Evolutionary conservation across 140 eudicot genomes (phyloP).

Genomic region (Oenanthe javanica): DNA sequence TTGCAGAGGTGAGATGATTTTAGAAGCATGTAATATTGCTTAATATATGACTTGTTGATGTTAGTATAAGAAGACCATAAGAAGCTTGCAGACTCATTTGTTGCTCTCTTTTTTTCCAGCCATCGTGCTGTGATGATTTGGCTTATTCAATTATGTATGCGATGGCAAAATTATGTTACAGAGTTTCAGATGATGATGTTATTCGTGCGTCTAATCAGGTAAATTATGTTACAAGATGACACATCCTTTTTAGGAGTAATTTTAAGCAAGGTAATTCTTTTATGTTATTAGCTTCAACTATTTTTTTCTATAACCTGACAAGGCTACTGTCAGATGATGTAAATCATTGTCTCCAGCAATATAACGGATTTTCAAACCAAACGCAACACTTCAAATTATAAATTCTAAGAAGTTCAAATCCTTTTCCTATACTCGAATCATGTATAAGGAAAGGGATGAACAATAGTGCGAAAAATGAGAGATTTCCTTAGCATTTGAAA

Average conservation of each 20-base stretch:
- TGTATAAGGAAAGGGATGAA: no score
- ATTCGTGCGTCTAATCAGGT: constrained; percentile 89
- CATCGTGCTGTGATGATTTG: constrained; percentile 70
- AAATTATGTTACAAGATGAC: background rate
- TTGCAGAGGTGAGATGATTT: constrained; percentile 60
- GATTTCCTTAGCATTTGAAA: no score
- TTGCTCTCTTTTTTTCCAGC: constrained; percentile 52
- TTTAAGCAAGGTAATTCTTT: background rate
- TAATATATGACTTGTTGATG: background rate
- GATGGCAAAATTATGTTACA: constrained; percentile 55
- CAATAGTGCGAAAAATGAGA: no score
- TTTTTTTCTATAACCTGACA: no score
- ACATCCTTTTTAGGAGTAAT: no score
- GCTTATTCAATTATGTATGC: constrained; percentile 70
- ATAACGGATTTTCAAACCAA: no score
- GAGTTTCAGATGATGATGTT: constrained; percentile 68
- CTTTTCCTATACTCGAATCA: no score
- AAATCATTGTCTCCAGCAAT: no score
- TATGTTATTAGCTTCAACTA: no score
- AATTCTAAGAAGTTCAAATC: no score
- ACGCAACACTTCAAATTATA: no score
- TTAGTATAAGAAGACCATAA: background rate
- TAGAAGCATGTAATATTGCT: background rate
- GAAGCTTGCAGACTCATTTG: background rate
- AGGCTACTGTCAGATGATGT: no score